These are phyloP conservation scores for Boletus sensibilis DNA, from an alignment of 768 basidiomycete genomes.

Conservation along the genomic window DNA sequence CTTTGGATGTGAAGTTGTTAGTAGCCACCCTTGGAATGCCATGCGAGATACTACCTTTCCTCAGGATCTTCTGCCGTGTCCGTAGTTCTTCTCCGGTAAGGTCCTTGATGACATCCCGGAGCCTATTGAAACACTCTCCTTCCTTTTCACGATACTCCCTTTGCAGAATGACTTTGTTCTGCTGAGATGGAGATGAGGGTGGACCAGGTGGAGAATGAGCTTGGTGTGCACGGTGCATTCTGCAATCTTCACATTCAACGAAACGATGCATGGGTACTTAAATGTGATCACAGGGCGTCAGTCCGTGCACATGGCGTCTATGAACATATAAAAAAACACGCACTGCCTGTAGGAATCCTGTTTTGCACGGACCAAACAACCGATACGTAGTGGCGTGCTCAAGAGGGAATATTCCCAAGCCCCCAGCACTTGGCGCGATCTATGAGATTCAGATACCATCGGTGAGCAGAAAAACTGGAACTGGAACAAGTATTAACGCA, in stretches of 20 bases:
- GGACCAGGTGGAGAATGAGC: neutral
- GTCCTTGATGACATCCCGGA: constrained; percentile 14
- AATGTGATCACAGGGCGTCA: neutral
- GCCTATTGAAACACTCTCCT: constrained; percentile 14
- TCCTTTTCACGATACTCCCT: constrained; percentile 26
- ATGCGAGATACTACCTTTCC: constrained; percentile 10
- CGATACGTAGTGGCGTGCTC: neutral
- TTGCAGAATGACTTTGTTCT: constrained; percentile 14
- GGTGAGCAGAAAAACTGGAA: neutral
- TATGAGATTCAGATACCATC: neutral
- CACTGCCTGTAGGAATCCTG: neutral
- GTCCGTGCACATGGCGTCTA: neutral
- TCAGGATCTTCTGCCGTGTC: constrained; percentile 22
- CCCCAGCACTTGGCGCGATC: neutral
- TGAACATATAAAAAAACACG: neutral
- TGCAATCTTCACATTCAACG: neutral
- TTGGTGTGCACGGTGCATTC: constrained; percentile 1
- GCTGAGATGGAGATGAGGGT: neutral
- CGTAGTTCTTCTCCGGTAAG: constrained; percentile 11
- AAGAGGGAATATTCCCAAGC: neutral
- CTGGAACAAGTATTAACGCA: no score
- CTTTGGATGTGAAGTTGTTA: constrained; percentile 5
- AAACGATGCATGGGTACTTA: neutral
- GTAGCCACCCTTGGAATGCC: neutral
- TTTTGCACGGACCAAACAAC: neutral